Percentiles rank a stretch among this genome's conserved stretches.
Evolutionary conservation across 352 stramenopile genomes (phyloP).

Genomic region (Pythium angustatum): DNA sequence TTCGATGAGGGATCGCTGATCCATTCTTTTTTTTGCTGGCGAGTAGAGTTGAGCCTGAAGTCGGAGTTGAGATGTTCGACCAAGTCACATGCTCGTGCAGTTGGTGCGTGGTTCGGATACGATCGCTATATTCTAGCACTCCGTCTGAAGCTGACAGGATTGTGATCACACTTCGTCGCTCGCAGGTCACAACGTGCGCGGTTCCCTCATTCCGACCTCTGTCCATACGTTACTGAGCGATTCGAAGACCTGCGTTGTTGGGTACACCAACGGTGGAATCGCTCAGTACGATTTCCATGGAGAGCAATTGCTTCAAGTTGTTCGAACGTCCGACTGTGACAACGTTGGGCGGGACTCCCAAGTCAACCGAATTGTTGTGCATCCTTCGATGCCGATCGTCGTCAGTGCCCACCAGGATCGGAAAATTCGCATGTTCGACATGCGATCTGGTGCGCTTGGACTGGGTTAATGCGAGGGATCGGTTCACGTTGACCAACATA

Average conservation of each 20-base stretch:
- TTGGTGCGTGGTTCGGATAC: slow-evolving; percentile 46
- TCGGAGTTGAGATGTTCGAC: slow-evolving; percentile 64
- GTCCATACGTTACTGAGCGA: slow-evolving; percentile 72
- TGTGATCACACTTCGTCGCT: not conserved
- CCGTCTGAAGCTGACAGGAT: not conserved
- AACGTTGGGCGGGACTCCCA: slow-evolving; percentile 56
- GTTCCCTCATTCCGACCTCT: slow-evolving; percentile 68
- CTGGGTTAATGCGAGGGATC: no score
- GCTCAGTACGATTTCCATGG: slow-evolving; percentile 77
- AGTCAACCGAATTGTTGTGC: slow-evolving; percentile 65
- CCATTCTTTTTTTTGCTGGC: no score
- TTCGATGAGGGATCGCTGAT: no score
- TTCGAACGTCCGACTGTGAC: slow-evolving; percentile 68
- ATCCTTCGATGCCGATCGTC: slow-evolving; percentile 83
- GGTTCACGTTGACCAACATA: no score
- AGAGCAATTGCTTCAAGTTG: slow-evolving; percentile 77
- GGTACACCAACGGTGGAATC: slow-evolving; percentile 71
- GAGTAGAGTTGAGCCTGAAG: slow-evolving; percentile 79
- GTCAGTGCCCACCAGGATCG: slow-evolving; percentile 81
- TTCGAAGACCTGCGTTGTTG: slow-evolving; percentile 77
- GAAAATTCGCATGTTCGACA: slow-evolving; percentile 87
- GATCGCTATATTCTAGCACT: not conserved
- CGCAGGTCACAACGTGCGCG: slow-evolving; percentile 41
- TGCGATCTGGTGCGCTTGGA: slow-evolving; percentile 57
- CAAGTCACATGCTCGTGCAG: slow-evolving; percentile 52